Conservation (phyloP, 345 rosid genomes). For the Kandelia obovata region DNA sequence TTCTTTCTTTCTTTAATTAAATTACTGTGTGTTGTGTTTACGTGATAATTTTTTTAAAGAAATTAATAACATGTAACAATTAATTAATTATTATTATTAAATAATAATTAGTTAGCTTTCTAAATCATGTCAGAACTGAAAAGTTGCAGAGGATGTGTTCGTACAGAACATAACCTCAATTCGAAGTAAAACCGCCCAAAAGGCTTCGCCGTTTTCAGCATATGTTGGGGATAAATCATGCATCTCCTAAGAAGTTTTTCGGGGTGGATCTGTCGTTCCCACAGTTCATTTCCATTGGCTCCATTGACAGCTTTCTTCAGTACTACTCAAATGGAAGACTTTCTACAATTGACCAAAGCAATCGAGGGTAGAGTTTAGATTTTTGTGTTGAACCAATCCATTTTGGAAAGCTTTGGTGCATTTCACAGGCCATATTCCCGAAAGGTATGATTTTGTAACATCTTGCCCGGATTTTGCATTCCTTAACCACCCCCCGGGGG, state of each 20-base stretch:
- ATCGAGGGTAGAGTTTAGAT: constrained; percentile 24
- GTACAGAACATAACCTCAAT: no score
- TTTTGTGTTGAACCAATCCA: constrained; percentile 51
- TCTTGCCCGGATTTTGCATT: constrained; percentile 7
- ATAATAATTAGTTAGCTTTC: no score
- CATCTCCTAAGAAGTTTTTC: constrained; percentile 45
- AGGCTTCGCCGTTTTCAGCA: background rate
- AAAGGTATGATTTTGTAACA: constrained; percentile 47
- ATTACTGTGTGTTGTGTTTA: no score
- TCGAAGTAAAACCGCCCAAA: no score
- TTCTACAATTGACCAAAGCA: constrained; percentile 18
- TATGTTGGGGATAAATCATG: constrained; percentile 18
- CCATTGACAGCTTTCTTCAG: constrained; percentile 25
- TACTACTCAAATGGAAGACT: constrained; percentile 23
- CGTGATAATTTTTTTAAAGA: no score
- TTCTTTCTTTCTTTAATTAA: no score
- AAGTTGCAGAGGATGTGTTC: no score
- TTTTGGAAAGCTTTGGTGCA: constrained; percentile 74
- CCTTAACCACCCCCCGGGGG: background rate
- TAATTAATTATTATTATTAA: no score
- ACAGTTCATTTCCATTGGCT: constrained; percentile 21
- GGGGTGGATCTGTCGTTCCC: constrained; percentile 42
- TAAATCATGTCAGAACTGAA: no score
- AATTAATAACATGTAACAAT: no score
- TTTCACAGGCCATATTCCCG: constrained; percentile 63